phyloP scores from a whole-genome alignment of 2,329 filamentous ascomycete genomes.

The Ceratocystis huliohia region DNA sequence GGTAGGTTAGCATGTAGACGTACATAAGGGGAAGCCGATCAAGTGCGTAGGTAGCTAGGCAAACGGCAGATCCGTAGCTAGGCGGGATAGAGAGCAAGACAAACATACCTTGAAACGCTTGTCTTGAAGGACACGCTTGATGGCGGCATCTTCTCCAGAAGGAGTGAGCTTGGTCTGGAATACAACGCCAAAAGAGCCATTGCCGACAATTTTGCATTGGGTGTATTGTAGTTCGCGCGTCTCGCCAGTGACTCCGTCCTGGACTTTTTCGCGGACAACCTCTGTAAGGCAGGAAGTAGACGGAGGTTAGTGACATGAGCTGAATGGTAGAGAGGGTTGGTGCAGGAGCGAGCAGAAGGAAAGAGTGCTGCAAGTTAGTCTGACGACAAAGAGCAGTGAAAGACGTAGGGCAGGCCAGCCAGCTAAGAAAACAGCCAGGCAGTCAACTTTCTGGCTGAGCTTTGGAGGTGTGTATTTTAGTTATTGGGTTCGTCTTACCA shows the following conservation, averaged over 20 bases:
- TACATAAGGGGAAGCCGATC: neutral
- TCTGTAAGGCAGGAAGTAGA: slow-evolving; percentile 43
- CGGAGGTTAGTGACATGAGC: slow-evolving; percentile 19
- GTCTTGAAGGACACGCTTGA: slow-evolving; percentile 97
- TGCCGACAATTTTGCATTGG: slow-evolving; percentile 98
- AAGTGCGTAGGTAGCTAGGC: neutral
- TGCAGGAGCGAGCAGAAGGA: neutral
- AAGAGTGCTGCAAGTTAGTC: neutral
- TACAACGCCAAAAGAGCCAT: slow-evolving; percentile 95
- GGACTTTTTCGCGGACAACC: slow-evolving; percentile 96
- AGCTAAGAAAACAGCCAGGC: slow-evolving; percentile 10
- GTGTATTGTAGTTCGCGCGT: slow-evolving; percentile 96
- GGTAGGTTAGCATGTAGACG: slow-evolving; percentile 3
- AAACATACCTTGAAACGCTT: slow-evolving; percentile 88
- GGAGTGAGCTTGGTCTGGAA: slow-evolving; percentile 98
- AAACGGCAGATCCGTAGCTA: neutral
- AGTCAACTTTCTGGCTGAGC: slow-evolving; percentile 6
- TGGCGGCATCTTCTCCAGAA: slow-evolving; percentile 95
- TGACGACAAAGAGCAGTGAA: neutral
- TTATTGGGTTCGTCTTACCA: slow-evolving; percentile 50
- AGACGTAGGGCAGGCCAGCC: neutral
- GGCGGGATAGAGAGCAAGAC: neutral
- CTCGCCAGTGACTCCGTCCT: slow-evolving; percentile 94
- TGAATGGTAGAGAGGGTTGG: neutral
- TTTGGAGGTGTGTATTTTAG: slow-evolving; percentile 5